Evolutionary conservation across 768 basidiomycete genomes (phyloP).

Genomic region (Phlegmacium glaucopus): DNA sequence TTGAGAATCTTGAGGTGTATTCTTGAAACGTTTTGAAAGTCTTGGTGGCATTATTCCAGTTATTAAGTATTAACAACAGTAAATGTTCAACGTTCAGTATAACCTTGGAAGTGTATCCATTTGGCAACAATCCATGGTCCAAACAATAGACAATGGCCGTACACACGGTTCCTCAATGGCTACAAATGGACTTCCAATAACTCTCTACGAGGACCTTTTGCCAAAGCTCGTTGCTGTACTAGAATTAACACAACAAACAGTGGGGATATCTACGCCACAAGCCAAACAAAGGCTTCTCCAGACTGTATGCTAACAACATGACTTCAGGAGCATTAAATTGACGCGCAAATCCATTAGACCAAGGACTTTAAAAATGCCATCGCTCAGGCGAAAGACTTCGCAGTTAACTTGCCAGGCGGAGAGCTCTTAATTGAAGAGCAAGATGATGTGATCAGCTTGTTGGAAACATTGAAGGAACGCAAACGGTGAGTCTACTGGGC

Average conservation of each 20-base stretch:
- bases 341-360: constrained; percentile 39
- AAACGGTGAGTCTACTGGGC: constrained; percentile 43
- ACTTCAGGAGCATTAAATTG: neutral
- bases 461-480: constrained; percentile 59
- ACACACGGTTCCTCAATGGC: neutral
- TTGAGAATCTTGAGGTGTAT: too few species aligned
- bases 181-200: constrained; percentile 33
- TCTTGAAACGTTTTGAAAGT: too few species aligned
- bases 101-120: too few species aligned
- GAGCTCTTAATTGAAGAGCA: constrained; percentile 69
- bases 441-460: constrained; percentile 65
- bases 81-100: too few species aligned
- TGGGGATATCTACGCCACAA: constrained; percentile 51
- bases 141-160: too few species aligned
- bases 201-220: constrained; percentile 54
- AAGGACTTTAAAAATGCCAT: constrained; percentile 66
- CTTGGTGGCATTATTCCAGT: too few species aligned
- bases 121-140: too few species aligned
- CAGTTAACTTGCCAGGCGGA: constrained; percentile 62
- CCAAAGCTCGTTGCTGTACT: constrained; percentile 59
- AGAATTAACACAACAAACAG: constrained; percentile 54
- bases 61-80: too few species aligned
- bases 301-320: constrained; percentile 30
- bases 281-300: constrained; percentile 66
- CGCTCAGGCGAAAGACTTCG: constrained; percentile 56